A percentile compares a stretch with the other conserved stretches of the same genome.
Conservation (phyloP, 2,329 filamentous ascomycete species). For the Penicillium brevicompactum region DNA sequence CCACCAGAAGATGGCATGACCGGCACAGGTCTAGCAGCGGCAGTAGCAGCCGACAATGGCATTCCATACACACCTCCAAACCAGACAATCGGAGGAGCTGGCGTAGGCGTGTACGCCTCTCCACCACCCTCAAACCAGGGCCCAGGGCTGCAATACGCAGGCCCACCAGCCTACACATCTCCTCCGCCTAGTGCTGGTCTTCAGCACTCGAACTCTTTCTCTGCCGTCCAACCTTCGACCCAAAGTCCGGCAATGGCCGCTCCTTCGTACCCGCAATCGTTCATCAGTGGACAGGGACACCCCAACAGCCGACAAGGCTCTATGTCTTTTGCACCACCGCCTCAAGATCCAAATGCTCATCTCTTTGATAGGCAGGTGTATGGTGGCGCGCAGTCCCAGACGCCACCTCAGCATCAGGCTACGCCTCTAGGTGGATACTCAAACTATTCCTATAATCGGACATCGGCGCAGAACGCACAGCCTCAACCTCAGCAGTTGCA, state of each 20-base stretch:
- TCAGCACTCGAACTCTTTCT: constrained; percentile 27
- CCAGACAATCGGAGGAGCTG: constrained; percentile 19
- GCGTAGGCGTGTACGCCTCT: constrained; percentile 23
- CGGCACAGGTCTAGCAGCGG: constrained; percentile 49
- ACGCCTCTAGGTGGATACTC: constrained; percentile 41
- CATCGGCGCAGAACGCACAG: constrained; percentile 3
- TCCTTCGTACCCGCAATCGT: constrained; percentile 33
- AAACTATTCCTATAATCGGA: constrained; percentile 43
- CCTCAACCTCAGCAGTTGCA: constrained; percentile 20
- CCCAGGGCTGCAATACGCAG: constrained; percentile 25
- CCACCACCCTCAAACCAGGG: constrained; percentile 17
- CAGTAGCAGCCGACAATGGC: constrained; percentile 42
- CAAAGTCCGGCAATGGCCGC: constrained; percentile 25
- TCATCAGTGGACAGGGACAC: constrained; percentile 16
- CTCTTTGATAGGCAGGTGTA: constrained; percentile 36
- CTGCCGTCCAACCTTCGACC: constrained; percentile 23
- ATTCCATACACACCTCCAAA: constrained; percentile 35
- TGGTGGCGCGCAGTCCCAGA: constrained; percentile 14
- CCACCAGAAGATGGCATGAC: constrained; percentile 59
- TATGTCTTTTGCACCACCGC: constrained; percentile 30
- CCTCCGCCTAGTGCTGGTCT: constrained; percentile 41
- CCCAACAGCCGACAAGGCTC: constrained; percentile 15
- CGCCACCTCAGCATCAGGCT: constrained; percentile 20
- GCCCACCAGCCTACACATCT: constrained; percentile 32
- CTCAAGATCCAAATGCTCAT: constrained; percentile 37